phyloP scores from a whole-genome alignment of 2,329 filamentous ascomycete species.

The Acrodontium crateriforme region DNA sequence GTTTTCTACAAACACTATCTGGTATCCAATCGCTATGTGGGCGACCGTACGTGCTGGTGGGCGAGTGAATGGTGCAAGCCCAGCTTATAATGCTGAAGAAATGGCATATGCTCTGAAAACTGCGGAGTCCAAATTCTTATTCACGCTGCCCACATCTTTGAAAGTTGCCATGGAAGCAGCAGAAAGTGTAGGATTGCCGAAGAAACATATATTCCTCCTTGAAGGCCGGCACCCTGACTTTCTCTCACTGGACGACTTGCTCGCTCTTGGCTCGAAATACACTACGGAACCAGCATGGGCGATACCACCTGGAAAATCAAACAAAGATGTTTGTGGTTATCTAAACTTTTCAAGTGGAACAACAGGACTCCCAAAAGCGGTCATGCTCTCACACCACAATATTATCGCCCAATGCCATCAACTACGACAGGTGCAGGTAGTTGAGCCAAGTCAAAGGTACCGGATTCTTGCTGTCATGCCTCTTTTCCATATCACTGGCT shows the following conservation, averaged over 20 bases:
- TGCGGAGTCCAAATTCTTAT: conserved; percentile 40
- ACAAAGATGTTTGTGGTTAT: conserved; percentile 33
- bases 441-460: conserved; percentile 34
- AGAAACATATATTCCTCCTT: conserved; percentile 38
- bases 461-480: conserved; percentile 42
- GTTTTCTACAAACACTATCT: conserved; percentile 49
- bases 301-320: conserved; percentile 37
- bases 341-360: conserved; percentile 23
- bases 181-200: conserved; percentile 36
- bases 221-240: conserved; percentile 38
- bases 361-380: conserved; percentile 31
- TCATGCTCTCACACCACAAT: conserved; percentile 31
- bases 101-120: conserved; percentile 49
- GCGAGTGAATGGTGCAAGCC: conserved; percentile 46
- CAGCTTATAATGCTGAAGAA: conserved; percentile 51
- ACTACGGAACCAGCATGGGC: conserved; percentile 33
- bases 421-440: conserved; percentile 30
- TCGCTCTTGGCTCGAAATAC: conserved; percentile 24
- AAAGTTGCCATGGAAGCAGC: conserved; percentile 40
- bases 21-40: conserved; percentile 51
- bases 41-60: conserved; percentile 36
- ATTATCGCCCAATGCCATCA: conserved; percentile 48
- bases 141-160: conserved; percentile 40
- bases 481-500: conserved; percentile 48
- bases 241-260: conserved; percentile 30